phyloP scores from a whole-genome alignment of 2,329 filamentous ascomycete species.

The Rugonectria rugulosa region DNA sequence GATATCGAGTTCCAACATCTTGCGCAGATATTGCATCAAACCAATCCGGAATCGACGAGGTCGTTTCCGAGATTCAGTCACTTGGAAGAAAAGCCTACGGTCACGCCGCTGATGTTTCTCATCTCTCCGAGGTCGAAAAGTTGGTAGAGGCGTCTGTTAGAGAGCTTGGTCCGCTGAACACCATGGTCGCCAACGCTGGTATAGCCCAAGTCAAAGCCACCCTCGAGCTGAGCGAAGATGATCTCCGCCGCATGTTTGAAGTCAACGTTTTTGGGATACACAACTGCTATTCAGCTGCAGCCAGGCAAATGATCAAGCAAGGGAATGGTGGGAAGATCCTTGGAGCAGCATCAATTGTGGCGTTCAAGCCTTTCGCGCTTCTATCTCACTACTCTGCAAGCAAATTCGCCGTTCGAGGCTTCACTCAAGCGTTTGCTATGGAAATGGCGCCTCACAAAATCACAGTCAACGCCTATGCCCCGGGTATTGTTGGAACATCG shows the following conservation, averaged over 20 bases:
- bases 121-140: constrained; percentile 55
- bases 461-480: constrained; percentile 72
- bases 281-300: constrained; percentile 70
- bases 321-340: constrained; percentile 61
- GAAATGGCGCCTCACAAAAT: constrained; percentile 70
- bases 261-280: constrained; percentile 72
- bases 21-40: constrained; percentile 14
- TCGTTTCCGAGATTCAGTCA: constrained; percentile 59
- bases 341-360: constrained; percentile 62
- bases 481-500: constrained; percentile 70
- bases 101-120: constrained; percentile 68
- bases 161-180: constrained; percentile 58
- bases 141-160: constrained; percentile 61
- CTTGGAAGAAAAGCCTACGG: constrained; percentile 62
- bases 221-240: constrained; percentile 63
- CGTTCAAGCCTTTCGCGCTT: constrained; percentile 65
- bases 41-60: constrained; percentile 56
- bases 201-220: constrained; percentile 65
- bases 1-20: background rate
- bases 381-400: constrained; percentile 69
- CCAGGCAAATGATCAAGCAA: constrained; percentile 70
- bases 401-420: constrained; percentile 72
- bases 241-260: constrained; percentile 66
- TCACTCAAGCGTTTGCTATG: constrained; percentile 72
- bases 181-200: constrained; percentile 67